Evolutionary conservation across 371 early-diverging fungal genomes (phyloP).

Genomic region (Syncephalastrum monosporum): DNA sequence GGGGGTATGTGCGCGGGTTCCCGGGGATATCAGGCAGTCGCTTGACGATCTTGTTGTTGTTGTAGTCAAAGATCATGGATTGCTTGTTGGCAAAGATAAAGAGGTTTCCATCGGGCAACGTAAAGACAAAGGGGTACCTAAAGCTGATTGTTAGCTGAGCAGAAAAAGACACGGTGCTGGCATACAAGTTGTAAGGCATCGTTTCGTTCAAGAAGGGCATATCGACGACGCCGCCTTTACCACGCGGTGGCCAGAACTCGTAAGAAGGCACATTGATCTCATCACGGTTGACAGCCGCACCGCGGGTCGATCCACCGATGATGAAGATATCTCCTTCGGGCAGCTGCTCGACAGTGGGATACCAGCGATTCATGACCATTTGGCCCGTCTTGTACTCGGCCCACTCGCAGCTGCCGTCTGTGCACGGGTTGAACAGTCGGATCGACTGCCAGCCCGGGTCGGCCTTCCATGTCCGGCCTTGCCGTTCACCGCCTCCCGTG

Average conservation of each 20-base stretch:
- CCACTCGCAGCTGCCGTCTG: conserved; percentile 45
- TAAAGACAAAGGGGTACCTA: conserved; percentile 53
- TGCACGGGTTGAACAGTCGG: conserved; percentile 52
- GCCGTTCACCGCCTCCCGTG: conserved; percentile 55
- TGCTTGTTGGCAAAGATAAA: conserved; percentile 58
- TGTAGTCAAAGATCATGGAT: conserved; percentile 53
- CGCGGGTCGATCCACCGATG: conserved; percentile 53
- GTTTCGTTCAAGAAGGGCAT: conserved; percentile 55
- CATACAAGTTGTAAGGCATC: conserved; percentile 63
- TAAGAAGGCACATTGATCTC: conserved; percentile 51
- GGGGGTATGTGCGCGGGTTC: conserved; percentile 59
- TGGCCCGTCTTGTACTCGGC: conserved; percentile 32
- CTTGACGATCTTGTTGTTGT: conserved; percentile 42
- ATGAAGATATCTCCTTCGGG: conserved; percentile 58
- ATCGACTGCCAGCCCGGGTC: conserved; percentile 54
- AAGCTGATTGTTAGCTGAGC: conserved; percentile 1
- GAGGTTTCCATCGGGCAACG: conserved; percentile 51
- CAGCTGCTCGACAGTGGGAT: conserved; percentile 57
- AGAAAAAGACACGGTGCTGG: conserved; percentile 1
- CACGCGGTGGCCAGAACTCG: conserved; percentile 45
- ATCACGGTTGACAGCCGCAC: conserved; percentile 48
- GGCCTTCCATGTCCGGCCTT: conserved; percentile 42
- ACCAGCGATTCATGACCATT: conserved; percentile 56
- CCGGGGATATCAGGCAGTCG: conserved; percentile 56
- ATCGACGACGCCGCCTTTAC: conserved; percentile 22